Evolutionary conservation across 2,329 filamentous ascomycete species (phyloP).

Genomic region (Penicillium aurantiogriseum): DNA sequence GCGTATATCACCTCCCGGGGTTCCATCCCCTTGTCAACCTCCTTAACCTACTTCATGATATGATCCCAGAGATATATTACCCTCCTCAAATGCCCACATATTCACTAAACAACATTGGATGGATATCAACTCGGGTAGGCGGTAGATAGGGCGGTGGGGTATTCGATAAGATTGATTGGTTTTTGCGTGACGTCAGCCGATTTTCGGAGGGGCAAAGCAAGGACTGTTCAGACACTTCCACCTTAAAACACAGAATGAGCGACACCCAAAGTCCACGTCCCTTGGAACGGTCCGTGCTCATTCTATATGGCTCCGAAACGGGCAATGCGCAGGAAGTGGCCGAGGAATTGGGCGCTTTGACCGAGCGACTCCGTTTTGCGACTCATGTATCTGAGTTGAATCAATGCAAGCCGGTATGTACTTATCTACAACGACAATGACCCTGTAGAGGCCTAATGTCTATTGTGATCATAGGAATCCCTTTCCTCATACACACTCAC

Average conservation of each 20-base stretch:
- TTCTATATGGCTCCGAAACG: constrained; percentile 93
- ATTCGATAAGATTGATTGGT: not conserved
- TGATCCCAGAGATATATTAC: no score
- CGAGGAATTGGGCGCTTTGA: constrained; percentile 72
- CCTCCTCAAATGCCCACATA: no score
- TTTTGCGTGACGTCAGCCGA: constrained; percentile 32
- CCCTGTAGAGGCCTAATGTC: not conserved
- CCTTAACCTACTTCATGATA: no score
- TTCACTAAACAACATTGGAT: no score
- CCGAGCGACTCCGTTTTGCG: constrained; percentile 74
- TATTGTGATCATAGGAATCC: constrained; percentile 25
- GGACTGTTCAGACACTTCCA: constrained; percentile 1
- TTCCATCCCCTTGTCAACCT: no score
- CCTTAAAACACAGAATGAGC: constrained; percentile 25
- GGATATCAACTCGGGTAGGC: not conserved
- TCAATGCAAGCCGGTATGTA: constrained; percentile 67
- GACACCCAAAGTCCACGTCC: constrained; percentile 13
- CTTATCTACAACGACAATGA: not conserved
- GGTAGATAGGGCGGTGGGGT: not conserved
- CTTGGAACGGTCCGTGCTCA: constrained; percentile 54
- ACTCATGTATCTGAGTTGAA: constrained; percentile 77
- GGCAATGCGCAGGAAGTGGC: constrained; percentile 92
- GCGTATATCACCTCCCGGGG: no score
- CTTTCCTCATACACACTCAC: constrained; percentile 38
- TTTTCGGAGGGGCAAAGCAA: constrained; percentile 16